Base-by-base conservation (phyloP, 176 grass and related monocot species). In the Typha latifolia region DNA sequence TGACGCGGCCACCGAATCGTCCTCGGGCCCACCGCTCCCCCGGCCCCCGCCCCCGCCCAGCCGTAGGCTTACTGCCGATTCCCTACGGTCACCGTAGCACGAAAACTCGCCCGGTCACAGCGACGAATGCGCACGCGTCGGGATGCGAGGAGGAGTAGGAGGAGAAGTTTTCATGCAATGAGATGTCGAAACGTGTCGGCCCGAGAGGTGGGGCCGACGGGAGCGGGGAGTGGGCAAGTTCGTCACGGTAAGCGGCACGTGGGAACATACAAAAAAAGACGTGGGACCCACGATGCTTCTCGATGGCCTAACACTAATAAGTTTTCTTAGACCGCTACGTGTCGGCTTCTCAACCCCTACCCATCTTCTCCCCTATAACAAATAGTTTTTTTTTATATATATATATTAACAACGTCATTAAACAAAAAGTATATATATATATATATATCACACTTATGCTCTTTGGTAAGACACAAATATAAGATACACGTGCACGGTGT, bases 101-200 rank as follows among this genome's bases (percentile, higher is more conserved):
- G 10, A 11, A 49, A 8, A 3, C 27, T 3, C 4, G 8, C 3
- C 49, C 15, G 27, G 20, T 66, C 34, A 23, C 1, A 19, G 29
- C 12, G 5, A 11, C 8, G 16, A 5, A 0, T 13, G 62, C 10
- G 59, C 12, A 69, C 27, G 74, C 61, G 50, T 67, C 50, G 47
- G 12, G 14, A 12, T 0, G 0, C 3, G 1, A 2, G 24, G 0
- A 19, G 16, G 0, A 1, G 4, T 0, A 8, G 4, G 5, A 16
- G 11, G 69, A 31, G 73, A 86, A 69, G 83, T 81, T 78, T 69
- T 56, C 1, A 10, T 34, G 27, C 62, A 4, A 32, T 51, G 5
- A 57, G 37, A 43, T 6, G 37, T 1, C 37, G 37, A 43, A 43
- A 43, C 37, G 37, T 43, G 37, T 29, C 27, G 27, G 1, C 27